Evolutionary conservation across 208 protist species (phyloP), one percentile per base, ranked within the genome.

Genomic region (Acanthamoeba quina): DNA sequence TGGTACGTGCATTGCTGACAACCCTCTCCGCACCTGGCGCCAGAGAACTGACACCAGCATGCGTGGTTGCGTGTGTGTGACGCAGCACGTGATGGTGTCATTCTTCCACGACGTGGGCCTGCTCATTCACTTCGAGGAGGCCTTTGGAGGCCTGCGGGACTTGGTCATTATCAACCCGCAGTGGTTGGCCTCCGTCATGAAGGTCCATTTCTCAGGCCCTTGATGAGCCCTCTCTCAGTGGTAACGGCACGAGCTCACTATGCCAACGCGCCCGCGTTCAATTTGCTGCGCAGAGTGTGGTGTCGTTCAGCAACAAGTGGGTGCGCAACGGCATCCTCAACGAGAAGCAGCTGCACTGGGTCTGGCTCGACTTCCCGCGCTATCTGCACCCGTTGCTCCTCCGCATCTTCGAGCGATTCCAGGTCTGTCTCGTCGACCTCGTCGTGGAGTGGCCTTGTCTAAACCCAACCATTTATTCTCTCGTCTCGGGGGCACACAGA

Each of bases 121-220:
- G 37, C 62, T 90, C 24, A 90, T 90, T 44, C 62, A 90, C 15
- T 90, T 90, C 17, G 58, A 64, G 62, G 85, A 90, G 13, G 58
- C 85, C 56, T 72, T 90, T 19, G 85, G 58, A 4, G 58, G 41
- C n/a, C 31, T 90, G 56, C 56, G 44, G 10, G 85, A 90, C 58
- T 29, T 90, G 24, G 85, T 90, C 56, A 90, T 90, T 31, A 90
- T 90, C 17, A 52, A 90, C 29, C 85, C 85, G 29, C 85, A 90
- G 19, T 90, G 56, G 34, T 58, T 90, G 24, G 93, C 91, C 1
- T 85, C 90, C 29, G 85, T 95, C 19, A 95, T 96, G 47, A 95
- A 82, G 74, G 74, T 49, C 19, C 5, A 4, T 24, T 47, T 24
- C 70, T 68, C 34, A 31, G 17, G 21, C 62, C n/a, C 15, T 1